phyloP scores from a whole-genome alignment of 2,329 filamentous ascomycete species.

The Gaeumannomyces sp. region DNA sequence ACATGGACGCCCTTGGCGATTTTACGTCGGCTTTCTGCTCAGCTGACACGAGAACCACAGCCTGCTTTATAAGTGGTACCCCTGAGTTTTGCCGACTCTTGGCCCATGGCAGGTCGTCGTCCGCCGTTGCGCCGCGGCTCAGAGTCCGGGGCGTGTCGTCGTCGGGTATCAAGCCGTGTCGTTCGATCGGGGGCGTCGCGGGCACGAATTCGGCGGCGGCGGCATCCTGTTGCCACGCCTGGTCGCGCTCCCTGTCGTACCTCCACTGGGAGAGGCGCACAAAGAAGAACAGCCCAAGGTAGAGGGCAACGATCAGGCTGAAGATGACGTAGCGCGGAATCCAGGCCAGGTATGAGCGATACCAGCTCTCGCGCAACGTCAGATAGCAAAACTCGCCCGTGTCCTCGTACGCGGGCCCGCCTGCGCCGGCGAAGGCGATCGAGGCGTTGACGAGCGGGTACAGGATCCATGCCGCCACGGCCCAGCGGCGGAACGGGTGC shows the following conservation, averaged over 20 bases:
- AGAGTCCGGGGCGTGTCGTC: neutral
- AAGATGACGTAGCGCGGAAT: constrained; percentile 67
- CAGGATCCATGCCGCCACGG: constrained; percentile 51
- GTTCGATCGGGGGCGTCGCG: neutral
- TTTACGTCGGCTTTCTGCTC: neutral
- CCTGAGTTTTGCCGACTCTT: neutral
- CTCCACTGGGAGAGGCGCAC: constrained; percentile 32
- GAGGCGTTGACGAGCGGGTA: constrained; percentile 55
- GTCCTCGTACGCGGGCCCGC: constrained; percentile 48
- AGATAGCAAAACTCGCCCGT: constrained; percentile 66
- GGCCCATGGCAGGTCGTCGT: neutral
- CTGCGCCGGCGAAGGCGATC: constrained; percentile 54
- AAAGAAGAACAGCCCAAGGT: constrained; percentile 64
- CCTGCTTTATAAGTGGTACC: neutral
- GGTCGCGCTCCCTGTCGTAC: neutral
- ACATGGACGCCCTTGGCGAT: neutral
- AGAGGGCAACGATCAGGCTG: constrained; percentile 55
- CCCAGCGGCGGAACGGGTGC: constrained; percentile 57
- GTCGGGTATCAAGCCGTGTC: neutral
- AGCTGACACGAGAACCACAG: neutral
- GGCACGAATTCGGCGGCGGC: neutral
- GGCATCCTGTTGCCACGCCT: neutral
- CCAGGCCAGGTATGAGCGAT: constrained; percentile 63
- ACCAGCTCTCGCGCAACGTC: constrained; percentile 62
- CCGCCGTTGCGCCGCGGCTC: neutral